Percentiles rank a stretch among this genome's conserved stretches.
Conservation (phyloP, 1,139 yeast genomes). For the Geotrichum australiense region DNA sequence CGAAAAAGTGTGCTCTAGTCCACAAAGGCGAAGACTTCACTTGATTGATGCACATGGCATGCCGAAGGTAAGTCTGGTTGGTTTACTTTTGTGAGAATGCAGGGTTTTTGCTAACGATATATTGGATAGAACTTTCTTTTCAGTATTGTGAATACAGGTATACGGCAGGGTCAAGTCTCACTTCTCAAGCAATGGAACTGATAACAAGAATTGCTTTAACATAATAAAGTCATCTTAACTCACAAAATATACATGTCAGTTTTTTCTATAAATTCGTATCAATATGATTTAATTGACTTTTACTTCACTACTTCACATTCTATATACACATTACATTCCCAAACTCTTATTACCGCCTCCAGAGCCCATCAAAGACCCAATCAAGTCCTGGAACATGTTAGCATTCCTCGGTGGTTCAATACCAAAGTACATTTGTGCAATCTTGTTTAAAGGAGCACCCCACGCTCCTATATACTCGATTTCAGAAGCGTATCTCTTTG, state of each 20-base stretch:
- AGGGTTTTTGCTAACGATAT: slow-evolving; percentile 3
- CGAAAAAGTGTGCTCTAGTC: slow-evolving; percentile 33
- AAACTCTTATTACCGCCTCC: slow-evolving; percentile 6
- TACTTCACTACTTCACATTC: no score
- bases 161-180: slow-evolving; percentile 11
- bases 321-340: background rate
- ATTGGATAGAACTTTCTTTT: slow-evolving; percentile 13
- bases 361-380: slow-evolving; percentile 17
- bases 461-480: slow-evolving; percentile 40
- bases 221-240: no score
- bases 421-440: slow-evolving; percentile 52
- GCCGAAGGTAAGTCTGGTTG: slow-evolving; percentile 32
- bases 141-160: slow-evolving; percentile 15
- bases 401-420: slow-evolving; percentile 50
- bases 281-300: no score
- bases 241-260: no score
- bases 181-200: slow-evolving; percentile 12
- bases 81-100: background rate
- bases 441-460: slow-evolving; percentile 26
- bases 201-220: no score
- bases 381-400: slow-evolving; percentile 61
- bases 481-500: slow-evolving; percentile 46
- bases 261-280: no score
- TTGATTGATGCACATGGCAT: slow-evolving; percentile 46
- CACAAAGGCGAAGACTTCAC: slow-evolving; percentile 42